Conservation (phyloP, 179 eudicot genomes). For the Spergularia azorica region DNA sequence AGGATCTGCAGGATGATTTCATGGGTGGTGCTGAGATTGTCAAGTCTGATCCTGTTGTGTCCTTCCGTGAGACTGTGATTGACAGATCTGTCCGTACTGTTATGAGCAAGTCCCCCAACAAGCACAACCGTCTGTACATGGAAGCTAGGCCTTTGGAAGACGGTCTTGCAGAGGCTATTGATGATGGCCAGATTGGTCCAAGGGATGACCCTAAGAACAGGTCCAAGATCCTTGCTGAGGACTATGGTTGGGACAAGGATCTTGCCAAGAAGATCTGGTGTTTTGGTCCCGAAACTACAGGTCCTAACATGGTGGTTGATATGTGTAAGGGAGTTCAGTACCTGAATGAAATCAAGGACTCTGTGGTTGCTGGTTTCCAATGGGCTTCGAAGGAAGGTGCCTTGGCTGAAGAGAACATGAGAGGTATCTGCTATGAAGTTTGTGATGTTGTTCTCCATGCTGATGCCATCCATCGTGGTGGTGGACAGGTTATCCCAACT, state of each 20-base stretch:
- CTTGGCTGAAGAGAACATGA: conserved; percentile 33
- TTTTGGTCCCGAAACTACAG: conserved; percentile 31
- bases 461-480: conserved; percentile 32
- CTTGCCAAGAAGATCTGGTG: conserved; percentile 36
- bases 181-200: conserved; percentile 31
- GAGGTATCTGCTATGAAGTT: conserved; percentile 30
- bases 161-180: conserved; percentile 30
- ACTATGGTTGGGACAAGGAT: conserved; percentile 32
- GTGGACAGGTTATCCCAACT: conserved; percentile 30
- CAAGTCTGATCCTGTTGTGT: conserved; percentile 31
- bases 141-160: conserved; percentile 34
- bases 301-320: conserved; percentile 33
- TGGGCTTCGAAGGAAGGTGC: conserved; percentile 35
- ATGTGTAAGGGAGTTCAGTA: conserved; percentile 36
- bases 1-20: conserved; percentile 32
- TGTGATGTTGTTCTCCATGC: conserved; percentile 30
- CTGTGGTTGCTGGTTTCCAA: conserved; percentile 34
- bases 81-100: conserved; percentile 24
- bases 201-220: conserved; percentile 31
- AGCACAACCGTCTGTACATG: conserved; percentile 35
- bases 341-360: conserved; percentile 33
- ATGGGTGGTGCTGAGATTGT: conserved; percentile 33
- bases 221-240: conserved; percentile 28
- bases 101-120: conserved; percentile 32
- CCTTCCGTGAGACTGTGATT: conserved; percentile 28